A percentile compares a stretch with the other conserved stretches of the same genome.
Evolutionary conservation across 441 rosid species (phyloP).

Genomic region (Croton setiger): DNA sequence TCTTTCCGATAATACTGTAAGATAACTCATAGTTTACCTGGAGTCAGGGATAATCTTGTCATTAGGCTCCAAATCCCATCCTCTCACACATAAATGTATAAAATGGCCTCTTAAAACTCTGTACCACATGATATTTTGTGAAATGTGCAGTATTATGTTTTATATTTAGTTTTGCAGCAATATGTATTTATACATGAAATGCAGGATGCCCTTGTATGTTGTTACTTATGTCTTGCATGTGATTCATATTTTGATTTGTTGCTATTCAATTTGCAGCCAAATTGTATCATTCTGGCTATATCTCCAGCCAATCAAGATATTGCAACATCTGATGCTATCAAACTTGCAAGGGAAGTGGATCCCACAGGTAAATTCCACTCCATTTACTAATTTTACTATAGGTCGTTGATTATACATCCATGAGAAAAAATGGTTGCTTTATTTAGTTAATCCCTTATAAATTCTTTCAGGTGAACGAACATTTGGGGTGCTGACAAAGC

Average conservation of each 20-base stretch:
- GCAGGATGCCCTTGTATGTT: neutral
- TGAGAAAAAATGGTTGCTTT: slow-evolving; percentile 11
- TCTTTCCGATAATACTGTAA: neutral
- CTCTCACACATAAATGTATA: neutral
- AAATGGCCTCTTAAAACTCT: neutral
- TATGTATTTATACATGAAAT: neutral
- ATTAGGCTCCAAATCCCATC: neutral
- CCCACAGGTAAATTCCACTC: slow-evolving; percentile 55
- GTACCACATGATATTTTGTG: neutral
- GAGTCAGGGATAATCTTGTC: neutral
- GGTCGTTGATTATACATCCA: neutral
- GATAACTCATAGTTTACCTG: neutral
- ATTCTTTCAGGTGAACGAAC: slow-evolving; percentile 65
- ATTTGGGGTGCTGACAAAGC: slow-evolving; percentile 86
- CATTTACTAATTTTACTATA: neutral
- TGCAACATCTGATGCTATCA: slow-evolving; percentile 98
- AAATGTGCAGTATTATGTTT: neutral
- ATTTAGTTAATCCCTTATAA: slow-evolving; percentile 3
- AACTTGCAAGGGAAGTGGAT: slow-evolving; percentile 90
- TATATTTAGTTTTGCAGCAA: neutral
- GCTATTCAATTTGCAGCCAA: slow-evolving; percentile 49
- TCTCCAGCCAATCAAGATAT: slow-evolving; percentile 99
- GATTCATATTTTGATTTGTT: slow-evolving; percentile 5
- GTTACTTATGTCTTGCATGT: neutral
- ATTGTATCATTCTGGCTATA: slow-evolving; percentile 78